phyloP scores from a whole-genome alignment of 2,329 filamentous ascomycete genomes.

The Penicillium corylophilum region DNA sequence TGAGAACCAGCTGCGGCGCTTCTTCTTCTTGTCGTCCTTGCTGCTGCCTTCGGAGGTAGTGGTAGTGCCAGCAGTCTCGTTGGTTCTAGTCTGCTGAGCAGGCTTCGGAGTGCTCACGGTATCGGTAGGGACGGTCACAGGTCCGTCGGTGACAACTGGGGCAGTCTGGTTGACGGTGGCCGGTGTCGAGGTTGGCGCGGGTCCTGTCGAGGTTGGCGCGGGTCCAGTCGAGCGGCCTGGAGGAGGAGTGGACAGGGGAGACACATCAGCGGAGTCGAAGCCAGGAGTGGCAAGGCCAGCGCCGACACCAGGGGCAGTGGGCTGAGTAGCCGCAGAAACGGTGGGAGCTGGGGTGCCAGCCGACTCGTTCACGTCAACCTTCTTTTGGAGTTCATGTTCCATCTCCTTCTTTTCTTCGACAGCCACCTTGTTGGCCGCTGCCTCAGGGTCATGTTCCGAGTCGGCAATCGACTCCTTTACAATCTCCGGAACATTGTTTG shows the following conservation, averaged over 20 bases:
- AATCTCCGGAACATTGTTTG: conserved; percentile 41
- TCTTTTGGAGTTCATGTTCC: conserved; percentile 69
- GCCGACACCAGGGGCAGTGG: conserved; percentile 37
- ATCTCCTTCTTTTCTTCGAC: conserved; percentile 73
- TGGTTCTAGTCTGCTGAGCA: conserved; percentile 13
- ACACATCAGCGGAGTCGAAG: conserved; percentile 27
- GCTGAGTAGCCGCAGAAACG: conserved; percentile 38
- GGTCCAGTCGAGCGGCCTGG: conserved; percentile 16
- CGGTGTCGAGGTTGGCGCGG: conserved; percentile 9
- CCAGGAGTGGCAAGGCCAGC: conserved; percentile 5
- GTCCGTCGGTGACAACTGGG: conserved; percentile 18
- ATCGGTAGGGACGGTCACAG: conserved; percentile 14
- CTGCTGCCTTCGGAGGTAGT: conserved; percentile 23
- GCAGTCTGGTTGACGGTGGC: conserved; percentile 4
- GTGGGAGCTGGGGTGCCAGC: conserved; percentile 43
- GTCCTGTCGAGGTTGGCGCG: conserved; percentile 9
- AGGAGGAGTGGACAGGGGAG: conserved; percentile 26
- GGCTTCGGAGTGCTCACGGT: conserved; percentile 25
- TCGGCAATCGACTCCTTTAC: conserved; percentile 48
- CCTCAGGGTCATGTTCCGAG: conserved; percentile 66
- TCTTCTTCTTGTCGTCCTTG: conserved; percentile 62
- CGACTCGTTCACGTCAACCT: conserved; percentile 36
- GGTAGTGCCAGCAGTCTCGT: conserved; percentile 25
- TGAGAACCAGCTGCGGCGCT: conserved; percentile 60
- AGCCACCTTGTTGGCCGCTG: conserved; percentile 64